Percentiles rank a stretch among this genome's conserved stretches.
Conservation (phyloP, 306 rosid genomes). For the Citrullus amarus region DNA sequence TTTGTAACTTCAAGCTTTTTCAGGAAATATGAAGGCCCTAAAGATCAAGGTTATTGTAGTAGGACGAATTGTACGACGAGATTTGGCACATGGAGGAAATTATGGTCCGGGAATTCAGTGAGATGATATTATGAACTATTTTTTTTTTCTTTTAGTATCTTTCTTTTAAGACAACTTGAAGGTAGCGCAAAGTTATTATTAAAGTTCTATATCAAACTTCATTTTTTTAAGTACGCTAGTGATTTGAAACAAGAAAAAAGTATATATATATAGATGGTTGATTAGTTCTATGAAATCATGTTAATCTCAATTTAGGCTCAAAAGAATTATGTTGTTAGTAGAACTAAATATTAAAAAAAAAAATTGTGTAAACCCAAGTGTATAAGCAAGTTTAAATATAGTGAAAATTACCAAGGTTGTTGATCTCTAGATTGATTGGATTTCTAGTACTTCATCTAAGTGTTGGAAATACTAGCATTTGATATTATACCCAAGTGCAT, state of each 20-base stretch:
- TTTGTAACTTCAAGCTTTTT: not conserved
- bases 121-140: not conserved
- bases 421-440: too few species aligned
- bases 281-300: too few species aligned
- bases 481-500: too few species aligned
- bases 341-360: too few species aligned
- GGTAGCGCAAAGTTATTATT: not conserved
- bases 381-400: too few species aligned
- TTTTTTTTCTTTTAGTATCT: not conserved
- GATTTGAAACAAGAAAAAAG: not conserved
- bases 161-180: not conserved
- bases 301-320: too few species aligned
- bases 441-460: too few species aligned
- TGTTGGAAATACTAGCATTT: too few species aligned
- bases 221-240: not conserved
- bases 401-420: too few species aligned
- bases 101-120: not conserved
- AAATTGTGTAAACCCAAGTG: too few species aligned
- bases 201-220: not conserved
- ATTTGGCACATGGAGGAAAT: not conserved
- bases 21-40: not conserved
- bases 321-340: too few species aligned
- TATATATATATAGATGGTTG: too few species aligned
- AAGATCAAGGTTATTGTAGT: not conserved
- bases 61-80: not conserved